These are phyloP conservation scores for Podosphaera fusca DNA, from an alignment of 2,329 filamentous ascomycete species.

Conservation along the genomic window DNA sequence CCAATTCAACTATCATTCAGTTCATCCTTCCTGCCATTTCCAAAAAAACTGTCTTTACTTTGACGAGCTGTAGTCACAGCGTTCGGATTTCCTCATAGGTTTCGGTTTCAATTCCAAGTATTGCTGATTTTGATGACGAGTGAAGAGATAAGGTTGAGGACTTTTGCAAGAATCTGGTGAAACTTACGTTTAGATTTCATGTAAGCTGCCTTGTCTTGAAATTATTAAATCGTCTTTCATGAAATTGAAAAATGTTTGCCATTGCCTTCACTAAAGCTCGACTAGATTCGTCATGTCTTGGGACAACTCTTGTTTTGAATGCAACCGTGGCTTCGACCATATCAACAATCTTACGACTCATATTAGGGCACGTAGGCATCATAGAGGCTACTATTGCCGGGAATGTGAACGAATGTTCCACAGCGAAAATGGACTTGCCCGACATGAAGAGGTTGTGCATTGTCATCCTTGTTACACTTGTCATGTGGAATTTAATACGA, in stretches of 20 bases:
- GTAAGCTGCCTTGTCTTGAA: background rate
- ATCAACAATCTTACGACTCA: background rate
- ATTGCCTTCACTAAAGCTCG: background rate
- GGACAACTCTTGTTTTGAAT: background rate
- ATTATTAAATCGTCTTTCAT: background rate
- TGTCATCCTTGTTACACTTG: background rate
- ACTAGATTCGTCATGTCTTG: background rate
- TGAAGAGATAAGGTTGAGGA: background rate
- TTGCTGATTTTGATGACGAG: background rate
- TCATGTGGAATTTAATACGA: background rate
- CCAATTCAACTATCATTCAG: background rate
- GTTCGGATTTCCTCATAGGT: background rate
- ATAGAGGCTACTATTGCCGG: background rate
- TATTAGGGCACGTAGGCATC: background rate
- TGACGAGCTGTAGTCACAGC: background rate
- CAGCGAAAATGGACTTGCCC: background rate
- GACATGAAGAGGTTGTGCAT: background rate
- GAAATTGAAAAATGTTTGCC: background rate
- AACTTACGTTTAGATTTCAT: background rate
- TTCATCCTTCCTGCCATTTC: background rate
- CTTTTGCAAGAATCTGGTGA: background rate
- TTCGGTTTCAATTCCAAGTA: background rate
- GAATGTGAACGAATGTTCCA: background rate
- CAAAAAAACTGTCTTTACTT: background rate
- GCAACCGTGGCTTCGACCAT: background rate